These are phyloP conservation scores for Epichloe uncinata DNA, from an alignment of 2,329 filamentous ascomycete genomes.

Conservation along the genomic window DNA sequence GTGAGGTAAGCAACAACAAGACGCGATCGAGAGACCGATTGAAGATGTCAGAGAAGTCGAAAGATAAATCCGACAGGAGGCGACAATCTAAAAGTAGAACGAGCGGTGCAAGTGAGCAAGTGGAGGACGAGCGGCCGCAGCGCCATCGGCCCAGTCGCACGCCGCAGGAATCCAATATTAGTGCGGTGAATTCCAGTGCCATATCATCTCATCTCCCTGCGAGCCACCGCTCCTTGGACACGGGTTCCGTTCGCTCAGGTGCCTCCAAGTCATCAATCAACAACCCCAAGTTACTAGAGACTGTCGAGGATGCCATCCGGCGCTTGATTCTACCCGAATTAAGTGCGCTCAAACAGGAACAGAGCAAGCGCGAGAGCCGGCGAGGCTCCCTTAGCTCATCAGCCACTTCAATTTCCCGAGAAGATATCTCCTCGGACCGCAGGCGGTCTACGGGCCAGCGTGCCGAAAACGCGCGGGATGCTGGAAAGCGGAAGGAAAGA, in stretches of 20 bases:
- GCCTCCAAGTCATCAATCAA: conserved; percentile 65
- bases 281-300: conserved; percentile 80
- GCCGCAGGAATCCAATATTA: conserved; percentile 39
- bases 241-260: conserved; percentile 37
- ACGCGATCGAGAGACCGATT: conserved; percentile 31
- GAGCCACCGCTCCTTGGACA: conserved; percentile 42
- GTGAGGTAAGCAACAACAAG: conserved; percentile 31
- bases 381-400: conserved; percentile 51
- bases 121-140: conserved; percentile 33
- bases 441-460: conserved; percentile 48
- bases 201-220: conserved; percentile 39
- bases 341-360: conserved; percentile 80
- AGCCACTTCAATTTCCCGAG: conserved; percentile 38
- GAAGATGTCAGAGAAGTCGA: conserved; percentile 27
- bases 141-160: conserved; percentile 37
- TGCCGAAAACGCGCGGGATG: conserved; percentile 39
- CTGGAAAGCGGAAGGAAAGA: conserved; percentile 28
- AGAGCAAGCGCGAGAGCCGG: conserved; percentile 61
- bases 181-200: conserved; percentile 39
- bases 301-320: conserved; percentile 86
- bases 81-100: conserved; percentile 33
- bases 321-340: conserved; percentile 83
- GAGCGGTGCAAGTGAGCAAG: conserved; percentile 33
- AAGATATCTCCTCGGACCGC: conserved; percentile 45
- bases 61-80: conserved; percentile 38